Percentiles rank a stretch among this genome's conserved stretches.
These are phyloP conservation scores for Hyaloperonospora brassicae DNA, from an alignment of 352 stramenopile genomes.

Conservation along the genomic window DNA sequence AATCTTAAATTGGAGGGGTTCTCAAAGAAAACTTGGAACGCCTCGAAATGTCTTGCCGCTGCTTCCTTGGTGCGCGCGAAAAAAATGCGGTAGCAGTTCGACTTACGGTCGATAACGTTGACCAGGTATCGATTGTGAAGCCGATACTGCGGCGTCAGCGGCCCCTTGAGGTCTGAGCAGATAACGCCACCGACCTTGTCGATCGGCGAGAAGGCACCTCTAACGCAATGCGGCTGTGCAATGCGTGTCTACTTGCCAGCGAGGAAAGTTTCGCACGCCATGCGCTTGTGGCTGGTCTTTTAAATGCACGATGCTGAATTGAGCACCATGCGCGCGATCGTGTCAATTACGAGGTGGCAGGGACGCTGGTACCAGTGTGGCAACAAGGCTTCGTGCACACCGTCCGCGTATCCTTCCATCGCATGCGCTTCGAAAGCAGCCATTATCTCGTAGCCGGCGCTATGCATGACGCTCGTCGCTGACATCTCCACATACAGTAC, in stretches of 20 bases:
- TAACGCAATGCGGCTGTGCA: background rate
- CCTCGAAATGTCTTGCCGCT: slow-evolving; percentile 1
- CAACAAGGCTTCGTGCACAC: background rate
- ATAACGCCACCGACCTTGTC: too few species aligned
- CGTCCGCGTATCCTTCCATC: too few species aligned
- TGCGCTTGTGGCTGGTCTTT: background rate
- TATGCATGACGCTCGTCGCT: too few species aligned
- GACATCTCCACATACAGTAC: too few species aligned
- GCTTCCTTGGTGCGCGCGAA: background rate
- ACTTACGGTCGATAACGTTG: too few species aligned
- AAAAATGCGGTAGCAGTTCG: background rate
- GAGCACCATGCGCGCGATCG: background rate
- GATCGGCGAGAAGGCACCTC: background rate
- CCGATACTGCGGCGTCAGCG: too few species aligned
- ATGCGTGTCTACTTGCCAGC: background rate
- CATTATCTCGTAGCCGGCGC: too few species aligned
- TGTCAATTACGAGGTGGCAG: background rate
- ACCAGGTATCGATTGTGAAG: background rate
- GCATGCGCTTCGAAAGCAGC: too few species aligned
- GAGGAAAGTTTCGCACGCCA: background rate
- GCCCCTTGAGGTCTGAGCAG: too few species aligned
- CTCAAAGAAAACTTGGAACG: slow-evolving; percentile 13
- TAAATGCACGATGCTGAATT: background rate
- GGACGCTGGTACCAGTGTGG: background rate
- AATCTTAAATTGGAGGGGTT: slow-evolving; percentile 7